Base-by-base conservation (phyloP, 805 yeast genomes). In the Candida montana region DNA sequence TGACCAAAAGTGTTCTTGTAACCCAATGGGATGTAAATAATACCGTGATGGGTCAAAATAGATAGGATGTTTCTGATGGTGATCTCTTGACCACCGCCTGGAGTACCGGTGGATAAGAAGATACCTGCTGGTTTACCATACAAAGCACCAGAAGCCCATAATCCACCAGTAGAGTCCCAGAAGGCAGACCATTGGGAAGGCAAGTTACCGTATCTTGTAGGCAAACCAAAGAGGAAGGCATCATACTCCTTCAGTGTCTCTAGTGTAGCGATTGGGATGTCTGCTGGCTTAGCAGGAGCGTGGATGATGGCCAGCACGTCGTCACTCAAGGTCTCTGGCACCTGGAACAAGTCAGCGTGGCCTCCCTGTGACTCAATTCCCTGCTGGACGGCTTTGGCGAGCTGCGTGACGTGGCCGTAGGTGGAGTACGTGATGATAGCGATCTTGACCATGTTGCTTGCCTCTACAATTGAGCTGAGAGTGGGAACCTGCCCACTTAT, bases 81-180 rank as follows among this genome's bases (percentile, higher is more conserved):
- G 33, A 67, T 64, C 62, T 86, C 95, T 63, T 80, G 88, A 45
- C 95, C 93, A 52, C 88, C 88, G 49, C 88, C 88, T 51, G 74
- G 77, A 28, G 82, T 68, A 45, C 85, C 87, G 5, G 91, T 81
- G 40, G 84, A 72, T 34, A 79, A 76, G 55, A 84, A 84, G 34
- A 82, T 52, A 48, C 89, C 90, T 15, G 79, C 88, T 45, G 79
- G 75, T 66, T 85, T 85, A 51, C 90, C 93, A 53, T 69, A 58
- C 40, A 83, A 71, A 21, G 77, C 75, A 51, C 91, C 90, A 31
- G 61, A 44, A 41, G 82, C 81, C 95, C 95, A 85, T 43, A 83
- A 62, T 12, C 78, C 78, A 46, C 93, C 93, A 29, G 93, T 83
- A 35, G 71, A 63, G 58, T 81, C 95, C 82, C 87, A 80, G 68